Percentiles rank a stretch among this genome's conserved stretches.
Evolutionary conservation across 176 grass and related monocot genomes (phyloP).

Genomic region (Poa annua): DNA sequence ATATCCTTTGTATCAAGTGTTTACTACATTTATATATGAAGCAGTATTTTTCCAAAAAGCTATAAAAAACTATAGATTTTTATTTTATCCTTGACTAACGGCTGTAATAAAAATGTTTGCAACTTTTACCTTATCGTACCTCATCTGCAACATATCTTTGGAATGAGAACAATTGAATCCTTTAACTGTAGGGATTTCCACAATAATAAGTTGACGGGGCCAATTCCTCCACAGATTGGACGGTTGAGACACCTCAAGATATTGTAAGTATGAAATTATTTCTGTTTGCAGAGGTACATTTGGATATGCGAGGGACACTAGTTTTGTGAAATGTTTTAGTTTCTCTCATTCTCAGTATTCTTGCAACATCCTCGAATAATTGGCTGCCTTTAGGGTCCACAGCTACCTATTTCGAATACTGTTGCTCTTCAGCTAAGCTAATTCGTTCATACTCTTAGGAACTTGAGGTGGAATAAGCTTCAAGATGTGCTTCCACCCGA

Average conservation of each 20-base stretch:
- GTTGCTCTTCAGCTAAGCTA: conserved; percentile 37
- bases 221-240: conserved; percentile 93
- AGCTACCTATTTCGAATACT: conserved; percentile 32
- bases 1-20: conserved; percentile 1
- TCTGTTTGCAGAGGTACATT: conserved; percentile 1
- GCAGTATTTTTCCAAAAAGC: not conserved
- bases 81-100: not conserved
- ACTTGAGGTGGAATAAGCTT: conserved; percentile 99
- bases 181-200: conserved; percentile 85
- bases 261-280: conserved; percentile 73
- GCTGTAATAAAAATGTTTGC: conserved; percentile 3
- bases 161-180: conserved; percentile 27
- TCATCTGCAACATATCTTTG: conserved; percentile 1
- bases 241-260: conserved; percentile 87
- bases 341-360: not conserved
- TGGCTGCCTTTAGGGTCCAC: conserved; percentile 7
- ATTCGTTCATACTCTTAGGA: conserved; percentile 54
- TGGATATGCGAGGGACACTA: not conserved
- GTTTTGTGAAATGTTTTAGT: conserved; percentile 3
- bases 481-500: conserved; percentile 88
- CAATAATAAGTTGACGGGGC: conserved; percentile 99
- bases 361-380: not conserved
- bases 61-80: not conserved
- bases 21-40: conserved; percentile 5
- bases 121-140: conserved; percentile 16